Evolutionary conservation across 768 basidiomycete genomes (phyloP).

Genomic region (Dioszegia hungarica): DNA sequence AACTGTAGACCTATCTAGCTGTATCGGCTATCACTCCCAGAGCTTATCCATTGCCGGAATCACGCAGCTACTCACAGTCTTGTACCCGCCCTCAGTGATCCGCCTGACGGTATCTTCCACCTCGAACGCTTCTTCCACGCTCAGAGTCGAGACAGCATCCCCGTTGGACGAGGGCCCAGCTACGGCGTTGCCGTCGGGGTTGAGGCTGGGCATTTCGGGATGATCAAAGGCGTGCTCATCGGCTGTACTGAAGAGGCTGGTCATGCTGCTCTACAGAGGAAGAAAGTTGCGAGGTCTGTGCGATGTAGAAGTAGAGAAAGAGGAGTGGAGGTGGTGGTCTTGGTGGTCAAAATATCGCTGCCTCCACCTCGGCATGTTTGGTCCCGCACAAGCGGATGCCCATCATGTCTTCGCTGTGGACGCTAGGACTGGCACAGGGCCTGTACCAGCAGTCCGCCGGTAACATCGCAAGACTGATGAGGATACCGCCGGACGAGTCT

Average conservation of each 20-base stretch:
- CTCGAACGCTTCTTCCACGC: slow-evolving; percentile 66
- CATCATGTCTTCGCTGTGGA: too few species aligned
- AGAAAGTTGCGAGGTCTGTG: neutral
- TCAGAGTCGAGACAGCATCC: slow-evolving; percentile 16
- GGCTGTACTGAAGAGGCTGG: slow-evolving; percentile 41
- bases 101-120: slow-evolving; percentile 62
- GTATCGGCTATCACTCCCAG: too few species aligned
- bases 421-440: too few species aligned
- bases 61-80: slow-evolving; percentile 67
- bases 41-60: too few species aligned
- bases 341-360: neutral
- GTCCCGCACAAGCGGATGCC: too few species aligned
- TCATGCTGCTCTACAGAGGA: slow-evolving; percentile 7
- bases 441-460: too few species aligned
- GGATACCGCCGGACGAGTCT: too few species aligned
- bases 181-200: neutral
- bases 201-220: slow-evolving; percentile 29
- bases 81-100: slow-evolving; percentile 62
- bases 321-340: neutral
- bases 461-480: too few species aligned
- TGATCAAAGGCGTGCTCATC: slow-evolving; percentile 45
- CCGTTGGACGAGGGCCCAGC: slow-evolving; percentile 32
- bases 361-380: neutral
- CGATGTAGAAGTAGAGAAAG: too few species aligned
- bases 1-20: slow-evolving; percentile 84